Evolutionary conservation across 208 protist species (phyloP).

Genomic region (Leishmania aethiopica): DNA sequence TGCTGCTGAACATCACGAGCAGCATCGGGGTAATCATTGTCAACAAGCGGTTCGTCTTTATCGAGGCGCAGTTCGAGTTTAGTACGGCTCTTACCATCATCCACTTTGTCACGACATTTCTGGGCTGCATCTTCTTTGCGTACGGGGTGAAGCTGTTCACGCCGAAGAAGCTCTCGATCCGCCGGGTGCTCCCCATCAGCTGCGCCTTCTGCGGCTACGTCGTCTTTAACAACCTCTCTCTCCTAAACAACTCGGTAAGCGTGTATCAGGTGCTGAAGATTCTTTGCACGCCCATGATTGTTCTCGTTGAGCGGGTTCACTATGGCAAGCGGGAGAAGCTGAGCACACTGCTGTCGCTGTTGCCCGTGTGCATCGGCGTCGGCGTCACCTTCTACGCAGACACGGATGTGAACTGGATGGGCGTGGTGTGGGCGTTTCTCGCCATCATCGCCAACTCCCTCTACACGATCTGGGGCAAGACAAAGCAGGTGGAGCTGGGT

Average conservation of each 20-base stretch:
- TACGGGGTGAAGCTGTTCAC: slow-evolving; percentile 34
- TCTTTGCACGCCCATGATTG: slow-evolving; percentile 80
- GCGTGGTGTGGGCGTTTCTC: slow-evolving; percentile 59
- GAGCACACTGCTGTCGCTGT: slow-evolving; percentile 56
- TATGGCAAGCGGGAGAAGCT: slow-evolving; percentile 55
- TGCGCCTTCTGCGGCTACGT: slow-evolving; percentile 86
- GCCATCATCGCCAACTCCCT: slow-evolving; percentile 84
- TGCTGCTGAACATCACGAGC: slow-evolving; percentile 70
- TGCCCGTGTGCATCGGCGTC: slow-evolving; percentile 81
- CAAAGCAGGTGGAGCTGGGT: slow-evolving; percentile 85
- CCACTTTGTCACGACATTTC: slow-evolving; percentile 73
- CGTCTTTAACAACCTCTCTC: slow-evolving; percentile 89
- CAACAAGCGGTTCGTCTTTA: slow-evolving; percentile 74
- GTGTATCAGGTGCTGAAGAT: slow-evolving; percentile 91
- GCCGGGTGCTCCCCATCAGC: slow-evolving; percentile 61
- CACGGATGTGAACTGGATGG: slow-evolving; percentile 56
- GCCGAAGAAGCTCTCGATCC: slow-evolving; percentile 41
- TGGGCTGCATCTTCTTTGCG: slow-evolving; percentile 63
- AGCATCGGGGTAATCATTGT: slow-evolving; percentile 79
- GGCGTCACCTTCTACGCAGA: slow-evolving; percentile 75
- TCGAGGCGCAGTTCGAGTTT: slow-evolving; percentile 61
- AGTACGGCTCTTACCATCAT: slow-evolving; percentile 72
- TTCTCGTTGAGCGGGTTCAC: slow-evolving; percentile 55
- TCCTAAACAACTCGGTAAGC: slow-evolving; percentile 78
- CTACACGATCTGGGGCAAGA: slow-evolving; percentile 92